A percentile compares a stretch with the other conserved stretches of the same genome.
phyloP scores from a whole-genome alignment of 2,329 filamentous ascomycete genomes.

The Ceratocystis colombiana region DNA sequence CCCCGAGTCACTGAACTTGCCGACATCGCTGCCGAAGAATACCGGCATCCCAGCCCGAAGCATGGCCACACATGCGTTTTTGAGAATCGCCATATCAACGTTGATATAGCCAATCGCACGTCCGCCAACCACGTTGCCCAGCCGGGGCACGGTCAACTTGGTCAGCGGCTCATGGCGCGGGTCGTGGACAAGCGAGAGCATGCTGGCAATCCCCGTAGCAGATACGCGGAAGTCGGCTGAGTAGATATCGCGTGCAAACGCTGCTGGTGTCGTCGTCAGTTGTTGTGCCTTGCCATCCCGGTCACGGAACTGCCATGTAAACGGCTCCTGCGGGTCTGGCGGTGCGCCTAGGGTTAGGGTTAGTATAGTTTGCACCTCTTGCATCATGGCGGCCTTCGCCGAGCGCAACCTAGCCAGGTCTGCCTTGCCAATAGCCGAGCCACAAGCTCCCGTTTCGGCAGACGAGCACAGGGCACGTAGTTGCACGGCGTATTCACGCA shows the following conservation, averaged over 20 bases:
- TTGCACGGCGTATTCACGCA: conserved; percentile 72
- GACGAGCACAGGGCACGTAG: conserved; percentile 83
- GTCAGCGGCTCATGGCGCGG: conserved; percentile 65
- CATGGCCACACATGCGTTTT: conserved; percentile 64
- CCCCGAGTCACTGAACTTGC: conserved; percentile 60
- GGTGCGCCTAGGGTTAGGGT: conserved; percentile 74
- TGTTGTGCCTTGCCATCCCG: conserved; percentile 53
- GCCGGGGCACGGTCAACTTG: conserved; percentile 63
- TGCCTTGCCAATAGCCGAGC: conserved; percentile 33
- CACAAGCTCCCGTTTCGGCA: conserved; percentile 54
- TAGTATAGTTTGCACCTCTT: conserved; percentile 70
- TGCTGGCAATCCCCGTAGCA: conserved; percentile 51
- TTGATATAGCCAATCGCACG: conserved; percentile 72
- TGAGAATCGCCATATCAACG: conserved; percentile 62
- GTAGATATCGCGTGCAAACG: conserved; percentile 57
- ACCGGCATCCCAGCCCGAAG: conserved; percentile 67
- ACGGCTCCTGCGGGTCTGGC: conserved; percentile 56
- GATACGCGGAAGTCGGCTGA: conserved; percentile 34
- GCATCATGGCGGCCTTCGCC: conserved; percentile 64
- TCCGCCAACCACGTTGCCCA: conserved; percentile 74
- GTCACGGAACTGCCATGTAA: conserved; percentile 73
- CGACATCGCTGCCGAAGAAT: conserved; percentile 84
- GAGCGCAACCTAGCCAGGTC: conserved; percentile 36
- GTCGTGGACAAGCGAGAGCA: conserved; percentile 78
- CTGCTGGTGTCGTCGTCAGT: conserved; percentile 54